Percentiles rank a stretch among this genome's conserved stretches.
phyloP scores from a whole-genome alignment of 345 rosid genomes.

The Tarenaya hassleriana region DNA sequence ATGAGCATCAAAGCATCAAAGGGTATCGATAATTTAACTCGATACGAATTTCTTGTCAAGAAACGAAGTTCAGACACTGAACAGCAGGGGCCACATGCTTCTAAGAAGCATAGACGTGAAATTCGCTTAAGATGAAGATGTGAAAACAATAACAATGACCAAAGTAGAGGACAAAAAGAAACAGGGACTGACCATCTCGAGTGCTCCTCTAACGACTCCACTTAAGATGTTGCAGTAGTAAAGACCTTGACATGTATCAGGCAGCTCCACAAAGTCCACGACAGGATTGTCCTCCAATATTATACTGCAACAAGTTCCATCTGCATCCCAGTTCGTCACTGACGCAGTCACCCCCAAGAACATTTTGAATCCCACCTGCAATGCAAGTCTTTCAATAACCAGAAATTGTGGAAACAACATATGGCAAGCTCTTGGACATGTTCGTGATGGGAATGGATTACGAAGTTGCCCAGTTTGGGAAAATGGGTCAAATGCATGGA shows the following conservation, averaged over 20 bases:
- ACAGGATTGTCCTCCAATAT: constrained; percentile 87
- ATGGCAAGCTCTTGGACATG: not conserved
- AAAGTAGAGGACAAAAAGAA: not conserved
- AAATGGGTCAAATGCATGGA: too few species aligned
- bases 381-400: not conserved
- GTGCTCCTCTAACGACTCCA: constrained; percentile 87
- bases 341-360: constrained; percentile 84
- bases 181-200: constrained; percentile 65
- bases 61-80: too few species aligned
- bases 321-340: constrained; percentile 75
- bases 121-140: too few species aligned
- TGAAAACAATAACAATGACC: not conserved
- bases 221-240: constrained; percentile 81
- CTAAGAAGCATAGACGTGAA: too few species aligned
- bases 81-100: too few species aligned
- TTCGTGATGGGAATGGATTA: not conserved
- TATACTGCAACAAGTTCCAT: constrained; percentile 79
- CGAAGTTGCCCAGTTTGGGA: not conserved
- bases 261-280: constrained; percentile 92
- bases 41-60: too few species aligned
- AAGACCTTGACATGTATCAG: constrained; percentile 90
- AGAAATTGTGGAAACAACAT: not conserved
- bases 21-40: too few species aligned
- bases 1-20: too few species aligned
- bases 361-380: constrained; percentile 93